phyloP scores from a whole-genome alignment of 2,329 filamentous ascomycete genomes.

The Xylaria digitata region DNA sequence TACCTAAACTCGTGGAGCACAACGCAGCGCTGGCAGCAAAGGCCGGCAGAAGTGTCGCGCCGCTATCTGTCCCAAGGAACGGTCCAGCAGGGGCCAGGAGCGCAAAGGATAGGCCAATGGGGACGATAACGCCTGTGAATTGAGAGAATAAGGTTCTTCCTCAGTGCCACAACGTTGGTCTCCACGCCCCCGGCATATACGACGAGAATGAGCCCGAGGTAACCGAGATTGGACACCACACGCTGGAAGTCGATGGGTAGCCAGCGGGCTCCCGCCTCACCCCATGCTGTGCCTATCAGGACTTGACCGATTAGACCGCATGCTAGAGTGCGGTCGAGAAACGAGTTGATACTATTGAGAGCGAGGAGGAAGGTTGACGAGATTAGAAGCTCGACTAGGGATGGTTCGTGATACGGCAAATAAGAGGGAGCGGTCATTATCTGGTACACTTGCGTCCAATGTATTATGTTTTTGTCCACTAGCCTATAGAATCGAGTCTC shows the following conservation, averaged over 20 bases:
- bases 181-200: constrained; percentile 74
- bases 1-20: constrained; percentile 52
- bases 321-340: constrained; percentile 70
- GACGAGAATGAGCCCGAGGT: constrained; percentile 77
- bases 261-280: constrained; percentile 72
- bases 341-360: constrained; percentile 68
- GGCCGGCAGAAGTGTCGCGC: constrained; percentile 68
- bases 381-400: constrained; percentile 68
- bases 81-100: constrained; percentile 24
- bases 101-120: constrained; percentile 37
- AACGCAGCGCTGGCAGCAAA: constrained; percentile 50
- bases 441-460: neutral
- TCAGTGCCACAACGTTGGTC: constrained; percentile 64
- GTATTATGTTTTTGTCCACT: neutral
- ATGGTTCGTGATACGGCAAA: constrained; percentile 71
- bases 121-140: constrained; percentile 67
- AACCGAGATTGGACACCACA: constrained; percentile 73
- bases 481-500: neutral
- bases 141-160: constrained; percentile 70
- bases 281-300: constrained; percentile 76
- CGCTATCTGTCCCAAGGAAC: constrained; percentile 26
- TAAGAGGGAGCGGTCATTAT: constrained; percentile 40
- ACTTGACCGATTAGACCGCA: constrained; percentile 80
- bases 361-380: constrained; percentile 71
- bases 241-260: constrained; percentile 57